Percentiles rank a stretch among this genome's conserved stretches.
These are phyloP conservation scores for Fraxinus cuspidata DNA, from an alignment of 257 asterid species.

Conservation along the genomic window DNA sequence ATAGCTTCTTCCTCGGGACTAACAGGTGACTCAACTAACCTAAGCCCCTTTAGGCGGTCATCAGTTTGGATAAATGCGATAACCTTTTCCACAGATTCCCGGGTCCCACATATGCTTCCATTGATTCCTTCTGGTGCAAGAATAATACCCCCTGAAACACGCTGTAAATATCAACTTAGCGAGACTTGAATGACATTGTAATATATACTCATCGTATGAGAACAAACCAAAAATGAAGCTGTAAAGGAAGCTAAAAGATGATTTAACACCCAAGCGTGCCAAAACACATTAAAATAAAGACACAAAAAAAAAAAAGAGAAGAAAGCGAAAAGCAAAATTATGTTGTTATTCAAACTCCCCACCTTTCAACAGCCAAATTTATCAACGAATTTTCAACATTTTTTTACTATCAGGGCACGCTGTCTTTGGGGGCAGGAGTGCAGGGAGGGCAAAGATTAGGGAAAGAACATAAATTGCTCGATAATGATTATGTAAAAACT, in stretches of 20 bases:
- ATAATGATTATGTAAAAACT: too few relatives aligned
- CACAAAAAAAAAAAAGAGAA: neutral
- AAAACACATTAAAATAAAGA: neutral
- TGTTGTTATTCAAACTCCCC: neutral
- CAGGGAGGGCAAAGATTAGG: neutral
- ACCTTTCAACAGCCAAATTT: neutral
- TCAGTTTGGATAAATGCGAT: conserved; percentile 73
- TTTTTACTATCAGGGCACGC: neutral
- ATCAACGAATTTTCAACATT: neutral
- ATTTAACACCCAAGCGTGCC: neutral
- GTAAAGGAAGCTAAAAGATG: neutral
- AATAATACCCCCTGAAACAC: conserved; percentile 97
- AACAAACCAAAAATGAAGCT: neutral
- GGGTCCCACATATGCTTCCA: conserved; percentile 88
- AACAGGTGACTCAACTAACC: conserved; percentile 86
- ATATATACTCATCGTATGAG: neutral
- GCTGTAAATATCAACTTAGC: conserved; percentile 85
- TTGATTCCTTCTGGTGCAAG: conserved; percentile 99
- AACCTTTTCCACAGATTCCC: conserved; percentile 69
- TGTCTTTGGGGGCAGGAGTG: neutral
- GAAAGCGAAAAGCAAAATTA: neutral
- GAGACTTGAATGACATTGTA: conserved; percentile 37
- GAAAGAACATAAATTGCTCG: too few relatives aligned
- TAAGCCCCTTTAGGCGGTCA: conserved; percentile 70
- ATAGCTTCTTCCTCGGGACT: conserved; percentile 97